Conservation (phyloP, 2,329 filamentous ascomycete species). For the Cercospora brassicicola region DNA sequence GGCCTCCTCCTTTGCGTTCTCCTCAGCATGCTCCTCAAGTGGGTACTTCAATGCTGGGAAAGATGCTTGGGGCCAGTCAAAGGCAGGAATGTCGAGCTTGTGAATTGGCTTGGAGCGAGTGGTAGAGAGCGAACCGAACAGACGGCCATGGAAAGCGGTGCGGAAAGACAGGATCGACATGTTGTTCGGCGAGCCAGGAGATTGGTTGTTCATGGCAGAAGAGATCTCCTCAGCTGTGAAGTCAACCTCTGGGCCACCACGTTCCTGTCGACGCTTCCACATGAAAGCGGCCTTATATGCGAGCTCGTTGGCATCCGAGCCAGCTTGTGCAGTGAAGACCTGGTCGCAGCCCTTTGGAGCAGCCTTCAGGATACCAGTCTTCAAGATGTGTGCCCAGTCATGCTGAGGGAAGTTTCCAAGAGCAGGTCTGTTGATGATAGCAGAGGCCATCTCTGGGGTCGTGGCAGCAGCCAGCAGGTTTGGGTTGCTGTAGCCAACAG, state of each 20-base stretch:
- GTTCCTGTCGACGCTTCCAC: conserved; percentile 78
- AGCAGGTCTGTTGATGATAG: conserved; percentile 84
- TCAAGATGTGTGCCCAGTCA: conserved; percentile 78
- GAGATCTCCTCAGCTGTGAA: conserved; percentile 76
- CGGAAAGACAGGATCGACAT: conserved; percentile 88
- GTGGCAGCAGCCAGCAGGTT: conserved; percentile 67
- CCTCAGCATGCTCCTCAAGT: conserved; percentile 72
- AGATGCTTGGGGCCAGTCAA: conserved; percentile 89
- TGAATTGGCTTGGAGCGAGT: conserved; percentile 92
- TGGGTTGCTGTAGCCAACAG: conserved; percentile 90
- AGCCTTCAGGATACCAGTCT: conserved; percentile 75
- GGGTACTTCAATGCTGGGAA: conserved; percentile 88
- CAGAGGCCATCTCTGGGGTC: conserved; percentile 74
- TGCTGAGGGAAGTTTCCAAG: conserved; percentile 86
- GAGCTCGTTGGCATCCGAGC: conserved; percentile 90
- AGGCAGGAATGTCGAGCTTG: conserved; percentile 91
- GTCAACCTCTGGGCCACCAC: conserved; percentile 73
- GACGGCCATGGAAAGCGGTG: conserved; percentile 83
- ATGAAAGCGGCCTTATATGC: conserved; percentile 97
- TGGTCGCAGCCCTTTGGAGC: conserved; percentile 82
- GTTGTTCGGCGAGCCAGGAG: conserved; percentile 71
- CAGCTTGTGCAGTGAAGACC: conserved; percentile 86
- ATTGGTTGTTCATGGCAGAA: conserved; percentile 76
- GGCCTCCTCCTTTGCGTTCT: conserved; percentile 80
- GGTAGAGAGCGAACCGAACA: conserved; percentile 83